These are phyloP conservation scores for Phytophthora citricola DNA, from an alignment of 352 stramenopile genomes.

Conservation along the genomic window DNA sequence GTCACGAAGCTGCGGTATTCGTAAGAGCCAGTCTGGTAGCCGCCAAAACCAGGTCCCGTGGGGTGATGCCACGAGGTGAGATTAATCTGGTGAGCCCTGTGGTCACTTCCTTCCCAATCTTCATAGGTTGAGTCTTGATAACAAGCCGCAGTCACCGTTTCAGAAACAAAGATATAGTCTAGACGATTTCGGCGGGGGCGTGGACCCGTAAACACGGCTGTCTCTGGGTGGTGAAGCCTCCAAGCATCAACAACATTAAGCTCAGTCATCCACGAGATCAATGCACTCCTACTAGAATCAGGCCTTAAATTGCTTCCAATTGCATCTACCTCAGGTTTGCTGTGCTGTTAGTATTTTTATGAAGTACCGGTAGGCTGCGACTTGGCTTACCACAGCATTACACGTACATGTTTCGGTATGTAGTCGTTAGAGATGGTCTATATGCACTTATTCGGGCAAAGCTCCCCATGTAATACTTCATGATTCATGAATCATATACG, in stretches of 20 bases:
- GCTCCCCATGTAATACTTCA: too few relatives aligned
- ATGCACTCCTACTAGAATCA: background rate
- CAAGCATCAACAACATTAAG: conserved; percentile 6
- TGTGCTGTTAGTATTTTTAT: too few relatives aligned
- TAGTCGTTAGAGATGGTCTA: too few relatives aligned
- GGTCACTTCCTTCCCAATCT: conserved; percentile 9
- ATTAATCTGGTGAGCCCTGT: conserved; percentile 14
- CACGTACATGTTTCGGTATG: too few relatives aligned
- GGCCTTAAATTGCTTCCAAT: background rate
- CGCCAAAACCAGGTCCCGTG: conserved; percentile 8
- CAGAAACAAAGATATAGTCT: conserved; percentile 15
- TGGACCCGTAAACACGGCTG: background rate
- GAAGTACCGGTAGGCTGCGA: too few relatives aligned
- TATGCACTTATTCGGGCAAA: too few relatives aligned
- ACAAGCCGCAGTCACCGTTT: background rate
- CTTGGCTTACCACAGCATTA: too few relatives aligned
- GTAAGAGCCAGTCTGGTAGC: conserved; percentile 13
- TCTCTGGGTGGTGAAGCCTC: conserved; percentile 14
- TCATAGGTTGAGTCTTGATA: conserved; percentile 14
- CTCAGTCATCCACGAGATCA: background rate
- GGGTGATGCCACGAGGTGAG: conserved; percentile 19
- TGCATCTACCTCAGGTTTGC: background rate
- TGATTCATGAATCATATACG: too few relatives aligned
- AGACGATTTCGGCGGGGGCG: conserved; percentile 1
- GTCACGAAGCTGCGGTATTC: background rate